phyloP scores from a whole-genome alignment of 2,329 filamentous ascomycete species.

The Pseudocercospora vitis region DNA sequence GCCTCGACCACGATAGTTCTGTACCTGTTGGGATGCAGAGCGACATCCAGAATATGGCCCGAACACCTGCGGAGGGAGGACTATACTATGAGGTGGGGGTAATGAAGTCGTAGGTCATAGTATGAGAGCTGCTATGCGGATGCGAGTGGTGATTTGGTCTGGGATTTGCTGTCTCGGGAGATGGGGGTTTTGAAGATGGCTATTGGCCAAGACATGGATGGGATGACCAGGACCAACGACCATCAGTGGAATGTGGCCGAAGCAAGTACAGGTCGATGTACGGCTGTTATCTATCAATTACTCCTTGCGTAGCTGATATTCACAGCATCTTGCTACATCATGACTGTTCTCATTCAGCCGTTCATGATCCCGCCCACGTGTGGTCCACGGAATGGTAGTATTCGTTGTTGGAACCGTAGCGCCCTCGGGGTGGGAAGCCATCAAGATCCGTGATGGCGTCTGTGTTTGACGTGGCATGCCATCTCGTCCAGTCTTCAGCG shows the following conservation, averaged over 20 bases:
- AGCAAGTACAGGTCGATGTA: too few relatives aligned
- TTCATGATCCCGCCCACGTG: constrained; percentile 23
- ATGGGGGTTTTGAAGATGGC: constrained; percentile 34
- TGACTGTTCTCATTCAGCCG: not conserved
- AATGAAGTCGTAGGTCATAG: constrained; percentile 8
- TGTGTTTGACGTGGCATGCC: constrained; percentile 17
- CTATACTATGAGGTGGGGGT: constrained; percentile 42
- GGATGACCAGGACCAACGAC: constrained; percentile 21
- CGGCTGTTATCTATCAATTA: too few relatives aligned
- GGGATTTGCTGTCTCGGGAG: constrained; percentile 42
- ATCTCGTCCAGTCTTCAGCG: constrained; percentile 25
- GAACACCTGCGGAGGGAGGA: constrained; percentile 50
- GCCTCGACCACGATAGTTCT: constrained; percentile 34
- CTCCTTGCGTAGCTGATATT: too few relatives aligned
- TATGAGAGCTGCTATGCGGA: not conserved
- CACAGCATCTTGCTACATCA: too few relatives aligned
- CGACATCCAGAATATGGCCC: constrained; percentile 52
- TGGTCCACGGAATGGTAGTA: constrained; percentile 13
- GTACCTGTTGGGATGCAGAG: constrained; percentile 50
- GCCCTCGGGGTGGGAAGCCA: constrained; percentile 18
- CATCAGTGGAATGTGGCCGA: constrained; percentile 24
- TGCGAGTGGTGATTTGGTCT: not conserved
- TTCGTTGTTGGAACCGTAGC: constrained; percentile 2
- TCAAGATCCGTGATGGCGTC: constrained; percentile 19
- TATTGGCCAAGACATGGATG: constrained; percentile 14